Conservation (phyloP, 2,329 filamentous ascomycete genomes). For the Fusarium odoratissimum region DNA sequence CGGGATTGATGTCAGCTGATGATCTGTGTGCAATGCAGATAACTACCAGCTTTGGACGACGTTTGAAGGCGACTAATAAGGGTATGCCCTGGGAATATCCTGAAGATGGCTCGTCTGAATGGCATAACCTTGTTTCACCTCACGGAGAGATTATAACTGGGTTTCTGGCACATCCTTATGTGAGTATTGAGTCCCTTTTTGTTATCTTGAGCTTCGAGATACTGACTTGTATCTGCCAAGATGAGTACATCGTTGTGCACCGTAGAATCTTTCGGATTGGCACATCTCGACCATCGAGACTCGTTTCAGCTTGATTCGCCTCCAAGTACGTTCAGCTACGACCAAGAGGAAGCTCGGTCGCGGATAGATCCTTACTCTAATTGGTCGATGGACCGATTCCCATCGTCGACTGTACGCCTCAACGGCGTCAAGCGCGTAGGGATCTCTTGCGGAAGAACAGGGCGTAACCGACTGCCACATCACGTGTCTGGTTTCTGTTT, state of each 20-base stretch:
- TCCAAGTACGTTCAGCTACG: neutral
- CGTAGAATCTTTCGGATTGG: neutral
- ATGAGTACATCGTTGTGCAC: neutral
- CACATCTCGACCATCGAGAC: too few relatives aligned
- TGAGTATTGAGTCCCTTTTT: neutral
- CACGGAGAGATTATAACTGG: neutral
- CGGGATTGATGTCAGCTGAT: fast-evolving
- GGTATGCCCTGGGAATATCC: neutral
- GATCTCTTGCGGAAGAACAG: neutral
- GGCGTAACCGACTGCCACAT: neutral
- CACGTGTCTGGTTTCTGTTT: constrained; percentile 10
- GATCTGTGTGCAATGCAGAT: neutral
- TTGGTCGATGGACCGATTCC: neutral
- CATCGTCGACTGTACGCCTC: too few relatives aligned
- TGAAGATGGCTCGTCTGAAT: neutral
- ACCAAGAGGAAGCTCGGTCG: too few relatives aligned
- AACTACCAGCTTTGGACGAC: neutral
- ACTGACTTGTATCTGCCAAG: neutral
- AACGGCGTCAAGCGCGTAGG: neutral
- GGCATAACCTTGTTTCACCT: neutral
- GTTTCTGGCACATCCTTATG: neutral
- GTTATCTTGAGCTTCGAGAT: fast-evolving
- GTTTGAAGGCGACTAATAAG: neutral
- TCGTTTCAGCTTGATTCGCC: fast-evolving
- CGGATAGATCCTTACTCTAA: too few relatives aligned